phyloP scores from a whole-genome alignment of 1,139 yeast species.

The Ogataea hybrid region DNA sequence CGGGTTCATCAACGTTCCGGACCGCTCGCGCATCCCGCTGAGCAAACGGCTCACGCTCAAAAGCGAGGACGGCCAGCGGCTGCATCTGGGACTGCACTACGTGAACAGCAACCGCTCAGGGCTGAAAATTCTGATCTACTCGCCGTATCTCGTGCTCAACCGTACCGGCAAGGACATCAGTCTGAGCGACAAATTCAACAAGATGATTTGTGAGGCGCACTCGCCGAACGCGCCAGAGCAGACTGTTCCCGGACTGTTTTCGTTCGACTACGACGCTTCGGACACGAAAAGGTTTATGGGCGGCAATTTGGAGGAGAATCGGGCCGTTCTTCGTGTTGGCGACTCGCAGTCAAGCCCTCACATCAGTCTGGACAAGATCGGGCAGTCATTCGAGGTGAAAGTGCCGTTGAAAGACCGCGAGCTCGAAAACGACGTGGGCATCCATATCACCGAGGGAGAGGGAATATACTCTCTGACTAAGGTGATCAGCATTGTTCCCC shows the following conservation, averaged over 20 bases:
- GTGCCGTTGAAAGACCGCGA: slow-evolving; percentile 58
- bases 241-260: slow-evolving; percentile 73
- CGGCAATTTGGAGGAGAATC: slow-evolving; percentile 45
- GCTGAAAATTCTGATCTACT: slow-evolving; percentile 62
- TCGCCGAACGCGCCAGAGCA: slow-evolving; percentile 32
- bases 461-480: slow-evolving; percentile 80
- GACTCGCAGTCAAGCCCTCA: slow-evolving; percentile 75
- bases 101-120: slow-evolving; percentile 52
- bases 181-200: slow-evolving; percentile 55
- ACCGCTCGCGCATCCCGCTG: slow-evolving; percentile 31
- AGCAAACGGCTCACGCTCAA: slow-evolving; percentile 39
- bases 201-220: slow-evolving; percentile 37
- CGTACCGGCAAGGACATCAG: slow-evolving; percentile 69
- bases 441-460: slow-evolving; percentile 77
- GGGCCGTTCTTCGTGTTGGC: slow-evolving; percentile 68
- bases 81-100: slow-evolving; percentile 67
- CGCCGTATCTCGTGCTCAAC: slow-evolving; percentile 84
- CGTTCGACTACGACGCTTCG: slow-evolving; percentile 62
- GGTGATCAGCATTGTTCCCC: slow-evolving; percentile 76
- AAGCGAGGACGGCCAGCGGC: slow-evolving; percentile 62
- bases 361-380: slow-evolving; percentile 85
- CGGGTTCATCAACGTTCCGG: slow-evolving; percentile 70
- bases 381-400: slow-evolving; percentile 69
- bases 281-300: slow-evolving; percentile 21
- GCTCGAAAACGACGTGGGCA: slow-evolving; percentile 72